Evolutionary conservation across 2,329 filamentous ascomycete species (phyloP), one percentile per base, ranked within the genome.

Genomic region (Colletotrichum somersetense): DNA sequence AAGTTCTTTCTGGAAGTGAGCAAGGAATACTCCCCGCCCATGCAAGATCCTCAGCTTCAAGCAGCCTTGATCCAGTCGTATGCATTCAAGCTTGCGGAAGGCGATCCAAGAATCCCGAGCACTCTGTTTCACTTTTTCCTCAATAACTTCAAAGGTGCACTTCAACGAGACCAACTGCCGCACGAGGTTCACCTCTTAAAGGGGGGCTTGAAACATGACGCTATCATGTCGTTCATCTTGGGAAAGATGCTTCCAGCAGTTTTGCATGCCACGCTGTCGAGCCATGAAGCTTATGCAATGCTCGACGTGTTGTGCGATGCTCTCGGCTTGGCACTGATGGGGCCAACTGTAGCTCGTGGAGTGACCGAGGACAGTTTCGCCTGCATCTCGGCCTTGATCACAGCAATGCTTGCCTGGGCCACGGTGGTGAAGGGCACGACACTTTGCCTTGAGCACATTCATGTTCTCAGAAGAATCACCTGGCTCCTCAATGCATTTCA

Each of bases 111-210:
- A 40, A 85, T 85, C 5, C 79, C 79, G 7, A 82, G 85, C 23
- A 84, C 85, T 65, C 82, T 90, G 4, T 91, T 90, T 76, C 87
- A 86, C 77, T 88, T 89, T 69, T 81, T 91, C 2, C 86, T 85
- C 76, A 87, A 87, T 74, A 89, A 86, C 77, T 89, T 89, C 77
- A 89, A 89, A 76, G 80, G 86, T 64, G 86, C 87, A 0, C 77
- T 90, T 3, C 83, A 83, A 55, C 86, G 86, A 68, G 81, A 85
- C 67, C 84, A 82, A 62, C 80, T 89, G n/a, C 76, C 76, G 7
- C 82, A 85, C 7, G 86, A 89, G 75, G 78, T 82, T 38, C 75
- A 69, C 6, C 84, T 89, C 62, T 75, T 90, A 26, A 79, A 79
- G 46, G 81, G 81, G 66, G 86, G 86, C n/a, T 85, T 89, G 84